Evolutionary conservation across 2,329 filamentous ascomycete genomes (phyloP), one percentile per base, ranked within the genome.

Genomic region (Diplocarpon mali): DNA sequence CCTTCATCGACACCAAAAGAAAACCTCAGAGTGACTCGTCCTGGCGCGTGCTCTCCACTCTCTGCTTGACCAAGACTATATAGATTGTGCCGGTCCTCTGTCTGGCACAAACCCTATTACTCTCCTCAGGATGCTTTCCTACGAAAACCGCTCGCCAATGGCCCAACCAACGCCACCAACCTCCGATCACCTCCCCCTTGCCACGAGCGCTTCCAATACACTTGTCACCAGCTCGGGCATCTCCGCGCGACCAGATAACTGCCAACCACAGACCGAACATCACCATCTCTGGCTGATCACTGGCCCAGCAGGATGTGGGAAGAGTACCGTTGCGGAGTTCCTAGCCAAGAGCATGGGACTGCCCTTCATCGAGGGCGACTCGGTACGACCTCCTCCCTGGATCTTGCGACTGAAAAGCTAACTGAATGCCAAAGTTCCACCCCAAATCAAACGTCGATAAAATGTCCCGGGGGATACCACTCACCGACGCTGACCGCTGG

Each of bases 401-500:
- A 37, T 40, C 34, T 15, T 12, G 7, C 10, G 15, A 9, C 17
- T 27, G 13, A 7, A 30, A 31, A 45, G 34, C 16, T 31, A 20
- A 46, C 46, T 50, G 47, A 51, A 34, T 46, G 20, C 13, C 38
- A 28, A 54, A 83, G 78, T 95, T 81, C 62, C 85, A 88, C 53
- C 79, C 85, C 0, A 67, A 73, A 28, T 72, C 83, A 58, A 95
- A 90, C 67, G 80, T 89, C 56, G 81, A 89, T 44, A 98, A 96
- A 67, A 98, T 98, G 92, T 73, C 76, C 60, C 73, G 73, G 55
- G 86, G 86, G 54, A 80, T 79, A 45, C 88, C 92, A 2, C 73
- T 98, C 30, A 94, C 85, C 45, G 92, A 98, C 61, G 82, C 80
- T 48, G 92, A 98, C 67, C 83, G 92, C 52, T 96, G 92, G 92